phyloP scores from a whole-genome alignment of 345 rosid genomes.

The Dimocarpus longan region DNA sequence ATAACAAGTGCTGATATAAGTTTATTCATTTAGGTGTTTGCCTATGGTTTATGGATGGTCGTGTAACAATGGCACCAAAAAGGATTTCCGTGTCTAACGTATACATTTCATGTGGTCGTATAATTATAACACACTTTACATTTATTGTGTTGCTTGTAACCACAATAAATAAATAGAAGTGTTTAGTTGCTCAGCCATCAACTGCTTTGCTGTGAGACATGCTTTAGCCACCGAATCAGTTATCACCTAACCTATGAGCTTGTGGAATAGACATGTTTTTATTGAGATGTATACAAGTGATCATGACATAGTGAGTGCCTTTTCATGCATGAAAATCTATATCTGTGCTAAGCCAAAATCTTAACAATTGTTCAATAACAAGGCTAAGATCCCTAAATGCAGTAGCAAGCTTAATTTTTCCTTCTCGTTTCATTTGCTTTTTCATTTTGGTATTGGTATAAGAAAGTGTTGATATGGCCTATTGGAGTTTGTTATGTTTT shows the following conservation, averaged over 20 bases:
- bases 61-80: constrained; percentile 1
- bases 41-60: not conserved
- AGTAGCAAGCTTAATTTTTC: not conserved
- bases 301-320: not conserved
- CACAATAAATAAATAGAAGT: not conserved
- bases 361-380: not conserved
- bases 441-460: too few species aligned
- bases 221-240: not conserved
- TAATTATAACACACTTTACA: not conserved
- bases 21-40: not conserved
- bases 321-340: not conserved
- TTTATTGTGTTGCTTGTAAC: not conserved
- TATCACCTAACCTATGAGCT: not conserved
- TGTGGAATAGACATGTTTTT: not conserved
- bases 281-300: not conserved
- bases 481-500: not conserved
- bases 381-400: not conserved
- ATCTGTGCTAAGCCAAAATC: not conserved
- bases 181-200: not conserved
- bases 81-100: not conserved
- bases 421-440: not conserved
- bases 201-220: not conserved
- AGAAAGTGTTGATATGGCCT: not conserved
- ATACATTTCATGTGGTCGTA: not conserved
- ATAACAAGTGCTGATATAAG: not conserved